Percentiles rank a stretch among this genome's conserved stretches.
Evolutionary conservation across 768 basidiomycete species (phyloP).

Genomic region (Polyporus arcularius): DNA sequence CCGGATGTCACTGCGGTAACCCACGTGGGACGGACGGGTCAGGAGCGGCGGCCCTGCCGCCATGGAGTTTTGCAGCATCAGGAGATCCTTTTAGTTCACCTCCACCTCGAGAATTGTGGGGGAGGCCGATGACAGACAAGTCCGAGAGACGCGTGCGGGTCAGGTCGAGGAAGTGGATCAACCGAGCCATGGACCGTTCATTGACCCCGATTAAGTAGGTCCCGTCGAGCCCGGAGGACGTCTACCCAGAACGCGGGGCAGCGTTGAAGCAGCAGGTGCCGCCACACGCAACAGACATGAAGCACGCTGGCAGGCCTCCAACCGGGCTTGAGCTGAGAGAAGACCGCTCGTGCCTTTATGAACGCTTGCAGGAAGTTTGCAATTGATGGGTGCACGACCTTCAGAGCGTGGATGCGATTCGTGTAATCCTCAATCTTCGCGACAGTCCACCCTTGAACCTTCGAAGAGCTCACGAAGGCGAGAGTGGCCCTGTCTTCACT

Average conservation of each 20-base stretch:
- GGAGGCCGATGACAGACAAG: not conserved
- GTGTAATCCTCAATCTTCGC: not conserved
- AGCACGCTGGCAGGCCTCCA: not conserved
- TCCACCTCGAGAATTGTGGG: not conserved
- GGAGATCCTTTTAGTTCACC: not conserved
- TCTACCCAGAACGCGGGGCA: not conserved
- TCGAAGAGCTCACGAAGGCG: not conserved
- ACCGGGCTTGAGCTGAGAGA: not conserved
- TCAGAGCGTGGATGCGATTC: not conserved
- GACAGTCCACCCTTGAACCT: not conserved
- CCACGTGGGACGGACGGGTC: not conserved
- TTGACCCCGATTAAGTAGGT: not conserved
- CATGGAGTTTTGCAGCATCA: not conserved
- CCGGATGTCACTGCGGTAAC: not conserved
- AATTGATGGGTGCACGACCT: not conserved
- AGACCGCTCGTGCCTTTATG: not conserved
- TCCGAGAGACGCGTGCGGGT: not conserved
- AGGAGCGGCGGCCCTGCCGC: not conserved
- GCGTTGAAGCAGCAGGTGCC: not conserved
- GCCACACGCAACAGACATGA: not conserved
- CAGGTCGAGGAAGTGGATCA: not conserved
- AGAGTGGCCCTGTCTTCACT: not conserved
- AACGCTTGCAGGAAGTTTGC: not conserved
- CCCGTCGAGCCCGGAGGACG: not conserved
- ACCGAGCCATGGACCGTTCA: not conserved